Evolutionary conservation across 1,284 basidiomycete genomes (phyloP), one percentile per base, ranked within the genome.

Genomic region (Trichosporon asahii): DNA sequence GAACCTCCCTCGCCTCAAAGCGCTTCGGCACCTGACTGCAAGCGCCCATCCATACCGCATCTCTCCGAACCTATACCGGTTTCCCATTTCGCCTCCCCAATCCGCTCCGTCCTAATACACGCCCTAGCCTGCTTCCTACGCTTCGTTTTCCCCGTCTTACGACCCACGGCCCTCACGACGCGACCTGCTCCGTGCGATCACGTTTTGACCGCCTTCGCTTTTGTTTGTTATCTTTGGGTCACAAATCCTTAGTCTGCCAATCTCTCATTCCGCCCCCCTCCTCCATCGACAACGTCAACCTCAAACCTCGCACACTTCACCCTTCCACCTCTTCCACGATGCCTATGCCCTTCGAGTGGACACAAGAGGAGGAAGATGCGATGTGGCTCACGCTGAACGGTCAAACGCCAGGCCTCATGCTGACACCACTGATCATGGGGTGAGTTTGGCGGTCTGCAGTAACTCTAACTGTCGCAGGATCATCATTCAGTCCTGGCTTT

Each of bases 371-470:
- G 27, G 57, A 61, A 23, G 57, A 61, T 31, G 57, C 57, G 57
- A 61, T 61, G 57, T 61, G 57, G 57, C 57, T 61, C 57, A 61
- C 64, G 12, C 64, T 68, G 9, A 15, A 57, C n/a, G 64, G 49
- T 21, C 18, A 23, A n/a, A 23, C 23, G 55, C 68, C 64, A n/a
- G 68, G 66, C n/a, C 27, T 71, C 5, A 40, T 65, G 15, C 63
- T 71, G 49, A 68, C 70, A n/a, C 70, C 70, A n/a, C 21, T 71
- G 12, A 49, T 71, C 29, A 71, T 71, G 70, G 70, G 70, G 70
- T 71, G 44, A 35, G 70, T 68, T 3, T 6, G 4, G 31, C n/a
- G 0, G 21, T 11, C 9, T 5, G 11, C 2, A 8, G 8, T 15
- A 11, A 21, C 18, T 6, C 61, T 67, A n/a, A 70, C 65, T 18